Evolutionary conservation across 352 stramenopile genomes (phyloP).

Genomic region (Phytophthora hibernalis): DNA sequence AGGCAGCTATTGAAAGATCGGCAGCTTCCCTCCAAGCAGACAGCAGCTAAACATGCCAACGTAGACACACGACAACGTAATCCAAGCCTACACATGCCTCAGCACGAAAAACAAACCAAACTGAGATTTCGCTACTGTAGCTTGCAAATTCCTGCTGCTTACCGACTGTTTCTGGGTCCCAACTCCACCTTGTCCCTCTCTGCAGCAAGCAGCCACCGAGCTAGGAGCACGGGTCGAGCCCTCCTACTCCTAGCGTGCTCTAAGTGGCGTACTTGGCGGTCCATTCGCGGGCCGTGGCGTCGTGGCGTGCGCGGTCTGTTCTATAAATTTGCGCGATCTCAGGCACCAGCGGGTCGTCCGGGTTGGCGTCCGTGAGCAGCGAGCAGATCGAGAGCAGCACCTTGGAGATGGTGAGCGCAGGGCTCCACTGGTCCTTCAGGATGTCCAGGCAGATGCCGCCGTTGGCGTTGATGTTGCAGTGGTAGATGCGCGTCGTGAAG

Average conservation of each 20-base stretch:
- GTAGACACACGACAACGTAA: slow-evolving; percentile 3
- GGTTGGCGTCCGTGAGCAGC: slow-evolving; percentile 99
- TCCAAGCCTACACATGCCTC: slow-evolving; percentile 2
- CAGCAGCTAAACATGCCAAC: neutral
- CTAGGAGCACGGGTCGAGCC: slow-evolving; percentile 19
- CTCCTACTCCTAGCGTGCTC: slow-evolving; percentile 58
- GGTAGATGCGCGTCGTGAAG: slow-evolving; percentile 99
- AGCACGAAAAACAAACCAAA: slow-evolving; percentile 47
- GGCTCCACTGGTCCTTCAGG: slow-evolving; percentile 99
- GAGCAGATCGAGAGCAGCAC: slow-evolving; percentile 99
- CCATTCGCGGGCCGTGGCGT: slow-evolving; percentile 97
- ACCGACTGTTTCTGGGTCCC: slow-evolving; percentile 30
- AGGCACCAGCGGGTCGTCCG: slow-evolving; percentile 97
- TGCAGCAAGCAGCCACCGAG: slow-evolving; percentile 12
- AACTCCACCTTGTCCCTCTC: slow-evolving; percentile 5
- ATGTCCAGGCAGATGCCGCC: slow-evolving; percentile 99
- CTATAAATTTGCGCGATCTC: slow-evolving; percentile 95
- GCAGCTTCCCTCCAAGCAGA: neutral
- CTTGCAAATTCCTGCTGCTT: slow-evolving; percentile 45
- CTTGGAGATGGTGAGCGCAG: slow-evolving; percentile 99
- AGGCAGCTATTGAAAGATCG: neutral
- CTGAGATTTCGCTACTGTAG: slow-evolving; percentile 37
- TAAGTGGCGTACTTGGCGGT: slow-evolving; percentile 99
- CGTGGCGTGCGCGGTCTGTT: slow-evolving; percentile 93
- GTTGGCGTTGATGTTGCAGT: slow-evolving; percentile 99